Conservation (phyloP, 2,329 filamentous ascomycete species). For the Keithomyces neogunnii region DNA sequence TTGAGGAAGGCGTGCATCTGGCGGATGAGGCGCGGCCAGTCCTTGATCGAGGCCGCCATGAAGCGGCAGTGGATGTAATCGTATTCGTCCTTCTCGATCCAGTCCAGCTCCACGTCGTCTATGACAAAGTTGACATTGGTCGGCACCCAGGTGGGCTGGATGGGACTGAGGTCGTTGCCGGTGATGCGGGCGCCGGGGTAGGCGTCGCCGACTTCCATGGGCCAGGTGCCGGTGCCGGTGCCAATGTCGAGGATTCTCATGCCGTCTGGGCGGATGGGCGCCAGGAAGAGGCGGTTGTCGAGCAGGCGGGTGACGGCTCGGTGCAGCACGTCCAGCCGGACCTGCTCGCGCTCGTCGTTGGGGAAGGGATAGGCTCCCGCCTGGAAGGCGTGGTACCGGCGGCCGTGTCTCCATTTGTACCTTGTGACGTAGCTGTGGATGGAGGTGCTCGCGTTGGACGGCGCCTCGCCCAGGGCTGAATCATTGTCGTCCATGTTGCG, state of each 20-base stretch:
- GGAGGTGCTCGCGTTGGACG: constrained; percentile 12
- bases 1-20: constrained; percentile 26
- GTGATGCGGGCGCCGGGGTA: constrained; percentile 26
- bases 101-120: constrained; percentile 50
- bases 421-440: constrained; percentile 25
- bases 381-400: constrained; percentile 31
- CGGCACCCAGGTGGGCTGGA: constrained; percentile 40
- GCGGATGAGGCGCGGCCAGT: constrained; percentile 17
- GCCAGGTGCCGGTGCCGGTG: constrained; percentile 39
- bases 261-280: constrained; percentile 26
- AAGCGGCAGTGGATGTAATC: constrained; percentile 28
- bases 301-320: constrained; percentile 23
- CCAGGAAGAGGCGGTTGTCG: constrained; percentile 25
- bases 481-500: constrained; percentile 7
- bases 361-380: constrained; percentile 27
- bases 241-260: constrained; percentile 35
- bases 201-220: constrained; percentile 33
- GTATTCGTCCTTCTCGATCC: constrained; percentile 26
- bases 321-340: constrained; percentile 30
- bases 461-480: constrained; percentile 9
- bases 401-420: constrained; percentile 30
- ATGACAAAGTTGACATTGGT: constrained; percentile 50
- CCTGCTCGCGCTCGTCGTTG: constrained; percentile 29
- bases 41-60: constrained; percentile 24
- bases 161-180: constrained; percentile 32